Evolutionary conservation across 129 eudicot species (phyloP).

Genomic region (Flaveria trinervia): DNA sequence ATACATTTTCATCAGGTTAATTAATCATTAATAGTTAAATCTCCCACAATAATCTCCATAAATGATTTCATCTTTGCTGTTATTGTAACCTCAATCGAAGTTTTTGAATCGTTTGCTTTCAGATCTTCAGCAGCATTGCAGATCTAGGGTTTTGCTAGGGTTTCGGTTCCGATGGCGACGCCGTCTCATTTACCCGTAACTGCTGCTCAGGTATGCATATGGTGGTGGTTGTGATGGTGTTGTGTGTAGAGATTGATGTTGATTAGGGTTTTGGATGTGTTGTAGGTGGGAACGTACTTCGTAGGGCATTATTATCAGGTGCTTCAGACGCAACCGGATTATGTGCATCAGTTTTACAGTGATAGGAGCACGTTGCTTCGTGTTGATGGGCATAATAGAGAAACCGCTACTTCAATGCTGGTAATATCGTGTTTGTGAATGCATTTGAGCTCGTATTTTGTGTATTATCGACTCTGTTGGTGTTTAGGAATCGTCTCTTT

Average conservation of each 20-base stretch:
- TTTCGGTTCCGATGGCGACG: slow-evolving; percentile 49
- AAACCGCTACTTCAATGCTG: slow-evolving; percentile 80
- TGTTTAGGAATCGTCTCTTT: too few relatives aligned
- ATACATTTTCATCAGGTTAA: slow-evolving; percentile 22
- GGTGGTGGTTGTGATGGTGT: background rate
- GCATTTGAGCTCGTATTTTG: background rate
- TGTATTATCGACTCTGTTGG: background rate
- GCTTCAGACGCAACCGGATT: slow-evolving; percentile 66
- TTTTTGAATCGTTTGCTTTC: slow-evolving; percentile 18
- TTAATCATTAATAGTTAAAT: background rate
- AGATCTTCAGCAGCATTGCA: slow-evolving; percentile 46
- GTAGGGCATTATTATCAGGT: slow-evolving; percentile 80
- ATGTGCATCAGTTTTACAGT: slow-evolving; percentile 71
- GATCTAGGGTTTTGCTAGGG: slow-evolving; percentile 62
- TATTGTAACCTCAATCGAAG: slow-evolving; percentile 5
- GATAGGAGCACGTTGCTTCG: slow-evolving; percentile 80
- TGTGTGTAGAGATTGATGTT: background rate
- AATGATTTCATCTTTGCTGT: slow-evolving; percentile 4
- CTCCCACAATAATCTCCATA: background rate
- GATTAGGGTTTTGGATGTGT: slow-evolving; percentile 16
- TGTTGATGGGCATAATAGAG: slow-evolving; percentile 60
- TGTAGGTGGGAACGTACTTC: slow-evolving; percentile 75
- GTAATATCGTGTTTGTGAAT: slow-evolving; percentile 26
- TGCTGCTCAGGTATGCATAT: slow-evolving; percentile 65
- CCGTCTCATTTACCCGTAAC: slow-evolving; percentile 69